Evolutionary conservation across 1,284 basidiomycete species (phyloP), one percentile per base, ranked within the genome.

Genomic region (Bondarzewia mesenterica): DNA sequence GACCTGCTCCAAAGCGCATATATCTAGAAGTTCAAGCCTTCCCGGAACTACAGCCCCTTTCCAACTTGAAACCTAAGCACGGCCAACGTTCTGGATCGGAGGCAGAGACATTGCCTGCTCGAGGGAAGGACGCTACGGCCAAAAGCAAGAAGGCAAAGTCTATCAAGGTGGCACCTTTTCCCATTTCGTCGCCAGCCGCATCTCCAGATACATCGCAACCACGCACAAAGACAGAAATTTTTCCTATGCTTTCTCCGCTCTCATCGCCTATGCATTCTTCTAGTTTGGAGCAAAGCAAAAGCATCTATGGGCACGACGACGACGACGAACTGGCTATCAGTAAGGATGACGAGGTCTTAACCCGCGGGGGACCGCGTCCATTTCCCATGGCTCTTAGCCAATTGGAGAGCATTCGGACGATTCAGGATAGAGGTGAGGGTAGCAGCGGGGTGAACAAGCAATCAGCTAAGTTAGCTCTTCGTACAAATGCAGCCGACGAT

Each of bases 331-430:
- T 12, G 12, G n/a, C 5, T 18, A 15, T 27, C 20, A 27, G 8
- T 7, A n/a, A n/a, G 16, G 42, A 52, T 18, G 38, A 50, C 16
- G 48, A 39, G 45, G 47, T 20, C 29, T 18, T 39, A 20, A 23
- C 4, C 44, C 37, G 23, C 39, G 35, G 22, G 15, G 32, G 12
- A 12, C 48, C 50, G 32, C 52, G 36, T 20, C 53, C 53, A 27
- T 54, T 54, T 16, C 53, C 53, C 21, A 54, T 54, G 53, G 35
- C 44, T 4, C 16, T 46, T 18, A 50, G 36, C 25, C 37, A 38
- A n/a, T 36, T 29, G 39, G 21, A 46, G 29, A 32, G n/a, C 6
- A 10, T 15, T 23, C 20, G 3, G 8, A 8, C 12, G 18, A 25
- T 44, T 40, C 27, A 32, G 29, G 5, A 35, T 27, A n/a, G 21